A percentile compares a stretch with the other conserved stretches of the same genome.
phyloP scores from a whole-genome alignment of 2,329 filamentous ascomycete species.

The Lachnellula suecica region DNA sequence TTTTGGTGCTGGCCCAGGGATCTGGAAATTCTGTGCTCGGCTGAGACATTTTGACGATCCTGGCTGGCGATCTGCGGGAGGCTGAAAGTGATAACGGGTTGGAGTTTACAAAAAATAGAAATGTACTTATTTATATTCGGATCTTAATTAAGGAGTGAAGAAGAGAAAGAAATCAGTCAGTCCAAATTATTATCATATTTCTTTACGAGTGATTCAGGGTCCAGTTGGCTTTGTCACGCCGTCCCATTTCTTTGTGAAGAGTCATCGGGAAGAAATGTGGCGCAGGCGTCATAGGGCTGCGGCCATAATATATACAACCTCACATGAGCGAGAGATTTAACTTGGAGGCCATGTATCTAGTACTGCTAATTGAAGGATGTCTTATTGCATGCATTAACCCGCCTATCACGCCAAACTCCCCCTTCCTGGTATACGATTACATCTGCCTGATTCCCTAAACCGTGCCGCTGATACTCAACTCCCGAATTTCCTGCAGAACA shows the following conservation, averaged over 20 bases:
- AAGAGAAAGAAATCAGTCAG: not conserved
- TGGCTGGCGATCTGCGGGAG: not conserved
- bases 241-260: not conserved
- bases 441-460: constrained; percentile 42
- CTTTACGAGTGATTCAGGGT: not conserved
- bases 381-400: not conserved
- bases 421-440: constrained; percentile 5
- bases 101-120: not conserved
- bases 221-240: constrained; percentile 10
- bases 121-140: too few species aligned
- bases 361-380: not conserved
- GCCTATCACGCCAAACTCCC: constrained; percentile 23
- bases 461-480: constrained; percentile 84
- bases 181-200: not conserved
- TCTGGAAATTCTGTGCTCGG: not conserved
- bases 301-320: not conserved
- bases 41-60: constrained; percentile 1
- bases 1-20: too few species aligned
- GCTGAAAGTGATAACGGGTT: constrained; percentile 2
- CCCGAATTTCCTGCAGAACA: constrained; percentile 93
- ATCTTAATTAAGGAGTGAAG: not conserved
- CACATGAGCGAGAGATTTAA: not conserved
- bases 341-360: not conserved
- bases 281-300: constrained; percentile 11
- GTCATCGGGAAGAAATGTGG: constrained; percentile 16